Evolutionary conservation across 257 asterid genomes (phyloP), one percentile per base, ranked within the genome.

Genomic region (Solanum okadae): DNA sequence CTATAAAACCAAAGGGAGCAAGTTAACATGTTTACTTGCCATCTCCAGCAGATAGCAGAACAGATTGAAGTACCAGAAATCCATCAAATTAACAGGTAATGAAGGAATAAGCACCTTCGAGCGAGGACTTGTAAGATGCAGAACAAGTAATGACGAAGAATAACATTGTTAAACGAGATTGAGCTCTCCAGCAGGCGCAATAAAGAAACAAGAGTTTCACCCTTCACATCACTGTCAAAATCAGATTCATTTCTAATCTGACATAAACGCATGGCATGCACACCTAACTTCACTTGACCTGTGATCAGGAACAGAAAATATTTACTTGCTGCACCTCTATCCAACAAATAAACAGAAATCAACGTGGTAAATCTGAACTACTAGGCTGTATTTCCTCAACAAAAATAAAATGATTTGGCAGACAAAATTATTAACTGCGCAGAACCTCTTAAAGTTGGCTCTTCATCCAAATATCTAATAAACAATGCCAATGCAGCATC

Each of bases 111-210:
- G 86, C 84, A 97, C 99, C 99, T 96, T 92, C 92, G 91, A 71
- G 98, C 96, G 67, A 97, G 96, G 87, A 96, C 99, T 94, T 97
- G 99, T 92, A 97, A 93, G 88, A 96, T 95, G 96, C 99, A 94
- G 94, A 95, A 97, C 85, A 96, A 89, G 91, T 96, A 93, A 94
- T 96, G 99, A 70, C 99, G 98, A 87, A 97, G 98, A 79, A 87
- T 86, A 83, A 92, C 90, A 85, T 97, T 97, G 94, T 97, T 96
- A 90, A 97, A 97, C 75, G 98, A 94, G 93, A 94, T 72, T n/a
- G 98, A 96, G 92, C 99, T 95, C 94, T 96, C 99, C 88, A 97
- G 98, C 93, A 96, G 88, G 86, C 94, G 98, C 90, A 97, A 93
- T 89, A 97, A 93, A 23, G 98, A 91, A 67, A 95, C 96, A 42